A percentile compares a stretch with the other conserved stretches of the same genome.
These are phyloP conservation scores for Flaveria bidentis DNA, from an alignment of 129 eudicot species.

Conservation along the genomic window DNA sequence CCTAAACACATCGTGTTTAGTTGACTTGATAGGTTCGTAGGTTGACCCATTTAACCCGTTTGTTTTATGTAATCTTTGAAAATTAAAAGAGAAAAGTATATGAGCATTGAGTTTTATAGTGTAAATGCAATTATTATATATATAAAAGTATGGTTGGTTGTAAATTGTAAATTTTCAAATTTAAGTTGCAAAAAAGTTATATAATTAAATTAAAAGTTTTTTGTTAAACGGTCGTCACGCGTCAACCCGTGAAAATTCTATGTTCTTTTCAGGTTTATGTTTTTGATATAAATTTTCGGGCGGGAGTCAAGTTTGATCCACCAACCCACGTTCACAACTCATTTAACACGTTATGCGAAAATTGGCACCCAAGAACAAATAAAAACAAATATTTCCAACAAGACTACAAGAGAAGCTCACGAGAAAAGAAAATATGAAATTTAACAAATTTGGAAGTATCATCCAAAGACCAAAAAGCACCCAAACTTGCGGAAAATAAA, in stretches of 20 bases:
- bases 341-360: background rate
- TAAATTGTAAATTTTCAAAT: too few species aligned
- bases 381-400: constrained; percentile 14
- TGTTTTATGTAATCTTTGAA: too few species aligned
- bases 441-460: constrained; percentile 17
- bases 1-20: background rate
- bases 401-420: constrained; percentile 31
- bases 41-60: background rate
- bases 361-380: background rate
- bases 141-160: too few species aligned
- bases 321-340: too few species aligned
- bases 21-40: too few species aligned
- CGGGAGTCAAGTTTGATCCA: too few species aligned
- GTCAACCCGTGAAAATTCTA: too few species aligned
- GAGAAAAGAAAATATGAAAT: background rate
- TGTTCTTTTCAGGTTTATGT: too few species aligned
- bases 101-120: background rate
- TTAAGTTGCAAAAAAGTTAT: too few species aligned
- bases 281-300: too few species aligned
- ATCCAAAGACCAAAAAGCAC: constrained; percentile 19
- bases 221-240: too few species aligned
- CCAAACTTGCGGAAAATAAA: constrained; percentile 1
- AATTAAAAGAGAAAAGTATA: background rate
- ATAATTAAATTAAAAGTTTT: too few species aligned
- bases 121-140: background rate